phyloP scores from a whole-genome alignment of 139 green algal genomes.

The Coelastrella sp. region DNA sequence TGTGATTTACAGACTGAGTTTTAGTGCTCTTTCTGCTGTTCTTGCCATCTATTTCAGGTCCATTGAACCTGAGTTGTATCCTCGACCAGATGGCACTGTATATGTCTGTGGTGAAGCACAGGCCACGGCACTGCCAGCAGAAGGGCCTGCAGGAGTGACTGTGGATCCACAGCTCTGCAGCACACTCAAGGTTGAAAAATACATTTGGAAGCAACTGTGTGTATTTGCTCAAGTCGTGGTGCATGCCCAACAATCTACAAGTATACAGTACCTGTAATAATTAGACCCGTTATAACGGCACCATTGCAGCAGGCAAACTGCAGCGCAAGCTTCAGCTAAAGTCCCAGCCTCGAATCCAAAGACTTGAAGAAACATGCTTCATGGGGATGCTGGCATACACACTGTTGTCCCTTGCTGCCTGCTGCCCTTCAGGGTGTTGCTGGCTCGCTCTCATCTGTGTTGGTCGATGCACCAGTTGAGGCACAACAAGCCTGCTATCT shows the following conservation, averaged over 20 bases:
- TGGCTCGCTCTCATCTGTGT: constrained; percentile 2
- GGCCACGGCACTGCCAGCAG: constrained; percentile 52
- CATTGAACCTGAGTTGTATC: constrained; percentile 86
- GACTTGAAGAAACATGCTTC: no score
- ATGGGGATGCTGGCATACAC: neutral
- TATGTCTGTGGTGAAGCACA: constrained; percentile 84
- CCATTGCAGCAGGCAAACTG: no score
- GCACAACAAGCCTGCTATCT: constrained; percentile 81
- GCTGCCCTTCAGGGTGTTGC: constrained; percentile 23
- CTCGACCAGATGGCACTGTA: constrained; percentile 78
- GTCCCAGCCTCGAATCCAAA: no score
- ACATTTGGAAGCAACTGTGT: no score
- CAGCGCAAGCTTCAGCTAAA: no score
- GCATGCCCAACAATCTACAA: no score
- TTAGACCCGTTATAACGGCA: no score
- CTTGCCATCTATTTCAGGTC: constrained; percentile 61
- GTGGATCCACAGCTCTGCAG: constrained; percentile 54
- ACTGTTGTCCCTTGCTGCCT: neutral
- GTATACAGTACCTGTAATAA: no score
- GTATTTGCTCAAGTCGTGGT: no score
- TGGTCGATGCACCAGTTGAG: constrained; percentile 52
- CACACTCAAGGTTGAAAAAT: constrained; percentile 49
- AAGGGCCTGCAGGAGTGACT: constrained; percentile 59
- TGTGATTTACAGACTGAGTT: no score
- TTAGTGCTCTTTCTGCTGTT: no score